Evolutionary conservation across 2,329 filamentous ascomycete genomes (phyloP).

Genomic region (Zymoseptoria pseudotritici): DNA sequence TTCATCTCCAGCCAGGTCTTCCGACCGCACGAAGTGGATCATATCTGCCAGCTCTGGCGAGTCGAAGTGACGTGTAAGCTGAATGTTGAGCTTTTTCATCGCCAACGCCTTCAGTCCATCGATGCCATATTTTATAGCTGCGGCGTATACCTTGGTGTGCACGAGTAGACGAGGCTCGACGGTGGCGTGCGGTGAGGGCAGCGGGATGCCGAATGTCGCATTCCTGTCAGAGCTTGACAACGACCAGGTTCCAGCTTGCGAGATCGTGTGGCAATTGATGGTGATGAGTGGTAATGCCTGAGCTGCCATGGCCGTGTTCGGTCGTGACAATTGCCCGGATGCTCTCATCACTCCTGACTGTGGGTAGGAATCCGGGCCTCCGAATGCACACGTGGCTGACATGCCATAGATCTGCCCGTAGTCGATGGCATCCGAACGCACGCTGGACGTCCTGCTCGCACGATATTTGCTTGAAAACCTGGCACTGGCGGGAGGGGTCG

Average conservation of each 20-base stretch:
- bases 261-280: background rate
- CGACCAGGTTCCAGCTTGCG: background rate
- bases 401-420: conserved; percentile 22
- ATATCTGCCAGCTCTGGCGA: conserved; percentile 25
- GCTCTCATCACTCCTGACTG: conserved; percentile 1
- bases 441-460: conserved; percentile 12
- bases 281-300: conserved; percentile 15
- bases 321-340: conserved; percentile 5
- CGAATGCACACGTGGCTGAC: conserved; percentile 20
- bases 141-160: conserved; percentile 23
- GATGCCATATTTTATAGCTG: conserved; percentile 20
- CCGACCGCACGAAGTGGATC: conserved; percentile 22
- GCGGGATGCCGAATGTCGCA: conserved; percentile 1
- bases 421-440: conserved; percentile 14
- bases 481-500: conserved; percentile 1
- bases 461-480: conserved; percentile 1
- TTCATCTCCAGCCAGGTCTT: conserved; percentile 23
- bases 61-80: conserved; percentile 19
- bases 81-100: conserved; percentile 22
- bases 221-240: background rate
- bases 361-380: conserved; percentile 9
- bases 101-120: conserved; percentile 19
- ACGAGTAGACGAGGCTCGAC: conserved; percentile 14
- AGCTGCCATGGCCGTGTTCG: conserved; percentile 16
- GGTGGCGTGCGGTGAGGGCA: conserved; percentile 18